Conservation (phyloP, 306 rosid species). For the Hylodesmum podocarpum region DNA sequence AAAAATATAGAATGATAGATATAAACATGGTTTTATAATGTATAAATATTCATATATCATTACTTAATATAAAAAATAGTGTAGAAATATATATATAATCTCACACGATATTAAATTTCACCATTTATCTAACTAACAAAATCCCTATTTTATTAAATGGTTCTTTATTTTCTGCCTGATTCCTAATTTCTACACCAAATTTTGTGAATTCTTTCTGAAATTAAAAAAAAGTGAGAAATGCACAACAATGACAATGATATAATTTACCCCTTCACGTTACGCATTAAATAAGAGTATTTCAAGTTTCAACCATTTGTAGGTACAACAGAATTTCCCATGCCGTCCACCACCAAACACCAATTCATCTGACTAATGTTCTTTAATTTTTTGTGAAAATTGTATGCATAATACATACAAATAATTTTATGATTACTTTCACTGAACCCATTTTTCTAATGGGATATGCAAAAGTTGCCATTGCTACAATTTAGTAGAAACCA, state of each 20-base stretch:
- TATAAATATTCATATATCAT: too few species aligned
- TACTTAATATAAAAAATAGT: too few species aligned
- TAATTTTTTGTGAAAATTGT: background rate
- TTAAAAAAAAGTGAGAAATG: background rate
- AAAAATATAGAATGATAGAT: too few species aligned
- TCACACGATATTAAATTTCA: too few species aligned
- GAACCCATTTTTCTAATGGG: background rate
- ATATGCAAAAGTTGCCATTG: background rate
- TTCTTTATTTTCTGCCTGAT: background rate
- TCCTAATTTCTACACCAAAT: background rate
- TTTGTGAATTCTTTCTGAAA: background rate
- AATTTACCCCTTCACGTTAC: background rate
- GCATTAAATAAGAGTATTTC: background rate
- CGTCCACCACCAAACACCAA: background rate
- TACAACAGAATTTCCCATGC: background rate
- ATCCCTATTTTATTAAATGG: background rate
- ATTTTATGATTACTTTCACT: background rate
- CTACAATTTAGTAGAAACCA: background rate
- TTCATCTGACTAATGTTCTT: background rate
- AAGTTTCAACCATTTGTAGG: background rate
- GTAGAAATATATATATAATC: too few species aligned
- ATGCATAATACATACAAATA: background rate
- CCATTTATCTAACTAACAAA: background rate
- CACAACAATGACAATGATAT: background rate
- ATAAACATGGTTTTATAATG: too few species aligned